These are phyloP conservation scores for Loxodes magnus DNA, from an alignment of 73 alveolate species.

Conservation along the genomic window DNA sequence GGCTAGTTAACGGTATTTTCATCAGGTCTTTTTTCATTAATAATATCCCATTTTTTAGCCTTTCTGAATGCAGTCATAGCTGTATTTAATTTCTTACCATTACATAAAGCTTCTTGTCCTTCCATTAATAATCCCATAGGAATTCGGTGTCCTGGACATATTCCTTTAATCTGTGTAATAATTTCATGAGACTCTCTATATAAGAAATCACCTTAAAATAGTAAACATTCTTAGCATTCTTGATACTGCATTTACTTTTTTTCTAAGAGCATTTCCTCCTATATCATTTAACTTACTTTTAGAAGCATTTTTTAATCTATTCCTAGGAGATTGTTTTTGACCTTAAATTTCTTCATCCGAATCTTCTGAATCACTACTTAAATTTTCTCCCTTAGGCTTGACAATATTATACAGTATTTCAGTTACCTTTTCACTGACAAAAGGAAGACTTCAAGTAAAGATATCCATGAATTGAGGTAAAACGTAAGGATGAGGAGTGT, in stretches of 20 bases:
- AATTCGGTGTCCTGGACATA: conserved; percentile 78
- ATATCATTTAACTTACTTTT: not conserved
- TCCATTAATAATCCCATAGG: conserved; percentile 72
- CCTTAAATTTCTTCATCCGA: not conserved
- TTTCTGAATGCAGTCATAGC: conserved; percentile 23
- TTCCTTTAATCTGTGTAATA: conserved; percentile 79
- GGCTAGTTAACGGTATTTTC: too few species aligned
- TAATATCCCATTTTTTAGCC: conserved; percentile 19
- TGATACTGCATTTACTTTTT: not conserved
- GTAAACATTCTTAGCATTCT: not conserved
- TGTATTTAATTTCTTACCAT: not conserved
- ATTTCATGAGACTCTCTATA: conserved; percentile 68
- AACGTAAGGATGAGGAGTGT: conserved; percentile 52
- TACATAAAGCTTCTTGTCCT: conserved; percentile 59
- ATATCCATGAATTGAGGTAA: conserved; percentile 62
- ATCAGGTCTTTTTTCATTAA: too few species aligned
- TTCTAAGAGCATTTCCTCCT: conserved; percentile 1
- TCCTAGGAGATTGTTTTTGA: not conserved
- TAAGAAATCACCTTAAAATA: not conserved
- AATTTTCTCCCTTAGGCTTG: conserved; percentile 12
- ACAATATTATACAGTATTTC: conserved; percentile 31
- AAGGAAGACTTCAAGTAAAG: conserved; percentile 59
- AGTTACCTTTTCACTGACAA: conserved; percentile 54
- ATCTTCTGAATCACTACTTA: conserved; percentile 17
- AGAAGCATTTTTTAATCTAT: not conserved